A percentile compares a stretch with the other conserved stretches of the same genome.
phyloP scores from a whole-genome alignment of 331 rosid genomes.

The Cydonia oblonga region DNA sequence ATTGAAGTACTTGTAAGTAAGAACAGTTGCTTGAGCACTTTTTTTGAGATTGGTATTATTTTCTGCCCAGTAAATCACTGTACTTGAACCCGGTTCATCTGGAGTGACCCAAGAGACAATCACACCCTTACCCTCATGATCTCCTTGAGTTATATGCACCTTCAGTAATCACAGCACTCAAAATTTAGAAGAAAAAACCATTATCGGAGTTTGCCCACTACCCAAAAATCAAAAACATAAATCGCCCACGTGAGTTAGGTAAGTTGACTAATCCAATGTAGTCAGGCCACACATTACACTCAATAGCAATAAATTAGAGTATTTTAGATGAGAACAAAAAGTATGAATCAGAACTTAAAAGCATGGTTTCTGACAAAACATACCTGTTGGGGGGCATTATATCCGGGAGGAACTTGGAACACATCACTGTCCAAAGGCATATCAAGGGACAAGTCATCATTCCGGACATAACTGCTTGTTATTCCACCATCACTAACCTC shows the following conservation, averaged over 20 bases:
- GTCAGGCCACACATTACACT: no score
- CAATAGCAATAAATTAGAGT: no score
- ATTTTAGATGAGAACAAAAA: no score
- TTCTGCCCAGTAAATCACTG: constrained; percentile 39
- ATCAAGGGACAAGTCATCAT: constrained; percentile 29
- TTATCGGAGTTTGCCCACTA: no score
- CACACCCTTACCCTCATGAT: constrained; percentile 35
- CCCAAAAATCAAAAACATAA: not conserved
- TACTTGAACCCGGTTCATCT: constrained; percentile 36
- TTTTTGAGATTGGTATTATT: constrained; percentile 13
- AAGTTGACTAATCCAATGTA: no score
- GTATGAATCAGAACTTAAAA: not conserved
- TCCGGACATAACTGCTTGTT: constrained; percentile 36
- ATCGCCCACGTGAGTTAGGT: not conserved
- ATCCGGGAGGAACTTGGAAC: constrained; percentile 37
- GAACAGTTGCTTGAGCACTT: constrained; percentile 20
- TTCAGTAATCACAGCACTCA: constrained; percentile 1
- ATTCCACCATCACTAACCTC: constrained; percentile 26
- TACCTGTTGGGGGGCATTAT: constrained; percentile 48
- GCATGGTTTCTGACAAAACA: not conserved
- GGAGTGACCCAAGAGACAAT: constrained; percentile 46
- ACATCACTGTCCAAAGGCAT: constrained; percentile 62
- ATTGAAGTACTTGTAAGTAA: constrained; percentile 35
- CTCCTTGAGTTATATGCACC: constrained; percentile 58
- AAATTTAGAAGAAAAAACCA: not conserved